These are phyloP conservation scores for Mycena latifolia DNA, from an alignment of 768 basidiomycete genomes.

Conservation along the genomic window DNA sequence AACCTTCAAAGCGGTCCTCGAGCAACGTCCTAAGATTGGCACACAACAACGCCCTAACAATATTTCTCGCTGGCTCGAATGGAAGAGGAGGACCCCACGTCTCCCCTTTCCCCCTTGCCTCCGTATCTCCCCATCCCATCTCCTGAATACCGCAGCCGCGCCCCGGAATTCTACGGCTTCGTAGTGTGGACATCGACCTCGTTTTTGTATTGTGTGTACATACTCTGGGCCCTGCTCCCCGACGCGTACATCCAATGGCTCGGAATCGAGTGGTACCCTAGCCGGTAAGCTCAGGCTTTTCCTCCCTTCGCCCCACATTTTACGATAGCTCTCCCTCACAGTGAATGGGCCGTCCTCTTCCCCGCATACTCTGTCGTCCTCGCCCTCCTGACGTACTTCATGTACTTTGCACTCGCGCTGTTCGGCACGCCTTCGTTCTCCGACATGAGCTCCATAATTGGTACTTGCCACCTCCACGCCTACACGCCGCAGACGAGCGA, in stretches of 20 bases:
- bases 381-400: slow-evolving; percentile 80
- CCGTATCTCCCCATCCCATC: slow-evolving; percentile 52
- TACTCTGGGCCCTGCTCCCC: slow-evolving; percentile 87
- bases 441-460: slow-evolving; percentile 75
- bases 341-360: slow-evolving; percentile 88
- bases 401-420: slow-evolving; percentile 82
- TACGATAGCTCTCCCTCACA: too few relatives aligned
- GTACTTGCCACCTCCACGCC: slow-evolving; percentile 56
- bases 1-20: too few relatives aligned
- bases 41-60: too few relatives aligned
- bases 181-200: slow-evolving; percentile 86
- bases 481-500: too few relatives aligned
- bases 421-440: slow-evolving; percentile 77
- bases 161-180: slow-evolving; percentile 92
- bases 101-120: slow-evolving; percentile 59
- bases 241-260: slow-evolving; percentile 73
- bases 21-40: too few relatives aligned
- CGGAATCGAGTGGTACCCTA: slow-evolving; percentile 90
- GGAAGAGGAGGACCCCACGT: slow-evolving; percentile 56
- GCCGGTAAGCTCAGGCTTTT: slow-evolving; percentile 78
- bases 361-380: slow-evolving; percentile 83
- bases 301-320: too few relatives aligned
- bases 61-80: too few relatives aligned
- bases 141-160: slow-evolving; percentile 69
- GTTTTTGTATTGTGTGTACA: slow-evolving; percentile 74